Evolutionary conservation across 2,329 filamentous ascomycete species (phyloP), one percentile per base, ranked within the genome.

Genomic region (Ophiostoma australiae): DNA sequence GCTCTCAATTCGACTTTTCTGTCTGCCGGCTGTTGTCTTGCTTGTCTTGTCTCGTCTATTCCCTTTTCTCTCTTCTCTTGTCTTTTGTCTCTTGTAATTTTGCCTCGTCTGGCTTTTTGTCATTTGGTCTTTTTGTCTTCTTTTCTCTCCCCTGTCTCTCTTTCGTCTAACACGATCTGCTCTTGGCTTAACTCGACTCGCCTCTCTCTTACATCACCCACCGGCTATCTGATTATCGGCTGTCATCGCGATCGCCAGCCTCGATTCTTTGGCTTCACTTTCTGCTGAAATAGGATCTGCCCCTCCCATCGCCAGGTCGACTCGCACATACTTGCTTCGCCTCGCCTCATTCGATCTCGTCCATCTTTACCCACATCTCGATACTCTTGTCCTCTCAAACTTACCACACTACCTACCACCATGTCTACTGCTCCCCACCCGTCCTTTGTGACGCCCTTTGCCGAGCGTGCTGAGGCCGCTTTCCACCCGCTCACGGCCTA

Each of bases 401-500:
- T 5, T 35, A 52, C 17, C 27, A 67, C 7, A 10, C 39, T 61
- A 27, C 37, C 41, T 15, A 20, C 27, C 67, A 35, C 17, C 65
- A 78, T 78, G 76, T 71, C 73, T 37, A 23, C 61, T 52, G 44
- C 74, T 61, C 73, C 67, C 52, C 78, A 80, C 74, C 73, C 82
- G 10, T 84, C 84, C 67, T 78, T 87, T 74, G 82, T 82, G 80
- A 81, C 81, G 77, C 84, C 84, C 71, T 89, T 84, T 77, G 82
- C 81, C 78, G 80, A 81, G 73, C 81, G 87, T 75, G 83, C 85
- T 52, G 80, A 82, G 74, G 79, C 82, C 72, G 82, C 82, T 69
- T 79, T 80, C 20, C 88, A 90, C 74, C 88, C 88, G 39, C 83
- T 90, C 73, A 84, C 83, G 67, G 80, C 82, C 69, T 89, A 90